Conservation (phyloP, 805 yeast genomes). For the Starmerella vitae region DNA sequence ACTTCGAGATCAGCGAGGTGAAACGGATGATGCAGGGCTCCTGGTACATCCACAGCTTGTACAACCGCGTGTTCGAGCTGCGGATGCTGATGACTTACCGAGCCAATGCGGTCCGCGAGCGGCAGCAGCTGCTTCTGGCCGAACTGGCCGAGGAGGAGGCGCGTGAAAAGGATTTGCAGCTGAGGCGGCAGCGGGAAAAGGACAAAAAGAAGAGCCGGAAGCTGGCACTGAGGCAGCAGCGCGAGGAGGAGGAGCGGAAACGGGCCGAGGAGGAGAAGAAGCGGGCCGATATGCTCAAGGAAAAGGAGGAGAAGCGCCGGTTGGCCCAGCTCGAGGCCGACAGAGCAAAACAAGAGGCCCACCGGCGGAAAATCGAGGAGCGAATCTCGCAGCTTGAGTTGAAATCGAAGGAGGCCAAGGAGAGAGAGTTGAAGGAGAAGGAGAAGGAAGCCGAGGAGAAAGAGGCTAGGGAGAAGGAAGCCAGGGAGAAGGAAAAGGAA, state of each 20-base stretch:
- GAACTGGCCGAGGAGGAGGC: slow-evolving; percentile 27
- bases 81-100: slow-evolving; percentile 64
- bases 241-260: slow-evolving; percentile 30
- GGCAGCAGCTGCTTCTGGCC: slow-evolving; percentile 28
- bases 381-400: slow-evolving; percentile 24
- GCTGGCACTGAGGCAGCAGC: slow-evolving; percentile 28
- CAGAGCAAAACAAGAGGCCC: slow-evolving; percentile 22
- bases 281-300: slow-evolving; percentile 22
- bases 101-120: slow-evolving; percentile 65
- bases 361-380: slow-evolving; percentile 24
- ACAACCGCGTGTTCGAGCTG: slow-evolving; percentile 62
- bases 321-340: slow-evolving; percentile 22
- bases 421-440: slow-evolving; percentile 14
- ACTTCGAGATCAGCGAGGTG: slow-evolving; percentile 26
- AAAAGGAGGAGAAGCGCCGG: slow-evolving; percentile 18
- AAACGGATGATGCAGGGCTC: slow-evolving; percentile 29
- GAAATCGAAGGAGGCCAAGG: slow-evolving; percentile 11
- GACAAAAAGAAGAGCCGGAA: slow-evolving; percentile 33
- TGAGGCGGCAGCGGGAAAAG: slow-evolving; percentile 28
- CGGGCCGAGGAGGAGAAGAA: slow-evolving; percentile 26
- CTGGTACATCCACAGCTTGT: slow-evolving; percentile 63
- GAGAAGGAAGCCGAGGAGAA: slow-evolving; percentile 11
- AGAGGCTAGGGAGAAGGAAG: slow-evolving; percentile 3
- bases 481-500: slow-evolving; percentile 23
- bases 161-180: slow-evolving; percentile 25